Base-by-base conservation (phyloP, 352 stramenopile genomes). In the Phytopythium litorale region DNA sequence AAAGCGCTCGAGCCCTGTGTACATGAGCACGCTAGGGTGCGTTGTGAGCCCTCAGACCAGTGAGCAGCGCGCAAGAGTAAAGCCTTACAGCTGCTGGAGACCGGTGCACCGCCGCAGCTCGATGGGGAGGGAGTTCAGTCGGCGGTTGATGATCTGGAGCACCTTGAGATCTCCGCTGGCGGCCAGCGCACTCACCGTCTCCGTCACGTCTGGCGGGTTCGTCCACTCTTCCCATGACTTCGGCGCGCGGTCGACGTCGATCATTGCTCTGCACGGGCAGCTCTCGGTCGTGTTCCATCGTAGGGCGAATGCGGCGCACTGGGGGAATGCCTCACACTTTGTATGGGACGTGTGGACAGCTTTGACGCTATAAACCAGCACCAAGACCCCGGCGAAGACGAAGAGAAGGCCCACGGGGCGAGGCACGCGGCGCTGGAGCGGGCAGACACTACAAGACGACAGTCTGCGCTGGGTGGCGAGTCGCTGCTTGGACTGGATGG, bases 201-300 rank as follows among this genome's bases (percentile, higher is more conserved):
- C 32, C 2, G 58, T 58, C 23, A 56, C 58, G n/a, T 63, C 38
- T 19, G 35, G 33, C 16, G 42, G 23, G 33, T 52, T 53, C 2
- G n/a, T 35, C 51, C 64, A 70, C 9, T 57, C 50, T n/a, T 73
- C 59, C 52, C 43, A 67, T 23, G 48, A 57, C 16, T 21, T 63
- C 28, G 35, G 32, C 3, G 48, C 60, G 4, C 48, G 21, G 13
- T 67, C 23, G 16, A 54, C 45, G 35, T 76, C 65, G 48, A 76
- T 73, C 42, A 68, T 69, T 4, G 66, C 51, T 7, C 72, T 33
- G 28, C 70, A 78, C 21, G 67, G 67, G 19, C 67, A 77, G 32
- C 60, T 32, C 4, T 49, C 21, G 23, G 8, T 42, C 1, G 25
- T 52, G 13, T 18, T 25, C 63, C 62, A 76, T 46, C 49, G 43